phyloP scores from a whole-genome alignment of 2,329 filamentous ascomycete species.

The Ilyonectria mors-panacis region DNA sequence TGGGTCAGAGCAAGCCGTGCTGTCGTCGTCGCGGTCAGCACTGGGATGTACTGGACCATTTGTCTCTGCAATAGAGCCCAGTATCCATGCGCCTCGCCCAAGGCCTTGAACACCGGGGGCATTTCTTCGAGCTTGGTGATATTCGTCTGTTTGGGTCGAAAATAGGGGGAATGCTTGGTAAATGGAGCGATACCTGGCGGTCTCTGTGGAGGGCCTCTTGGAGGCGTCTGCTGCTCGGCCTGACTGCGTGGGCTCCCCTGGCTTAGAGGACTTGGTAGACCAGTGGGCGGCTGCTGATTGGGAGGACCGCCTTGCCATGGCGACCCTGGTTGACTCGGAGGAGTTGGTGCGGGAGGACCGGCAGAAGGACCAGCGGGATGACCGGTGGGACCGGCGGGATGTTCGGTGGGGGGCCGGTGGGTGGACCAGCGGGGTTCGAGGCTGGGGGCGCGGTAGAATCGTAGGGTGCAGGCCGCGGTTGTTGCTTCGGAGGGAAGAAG shows the following conservation, averaged over 20 bases:
- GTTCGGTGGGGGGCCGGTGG: conserved; percentile 26
- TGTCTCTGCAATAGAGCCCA: conserved; percentile 56
- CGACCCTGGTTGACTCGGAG: conserved; percentile 48
- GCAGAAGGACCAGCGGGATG: conserved; percentile 14
- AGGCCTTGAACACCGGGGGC: conserved; percentile 50
- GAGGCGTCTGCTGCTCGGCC: conserved; percentile 37
- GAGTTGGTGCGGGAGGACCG: conserved; percentile 35
- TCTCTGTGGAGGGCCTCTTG: conserved; percentile 36
- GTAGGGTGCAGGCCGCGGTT: conserved; percentile 16
- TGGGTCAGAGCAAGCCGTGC: conserved; percentile 50
- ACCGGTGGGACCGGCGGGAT: conserved; percentile 16
- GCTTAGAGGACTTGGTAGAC: conserved; percentile 54
- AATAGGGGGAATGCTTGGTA: conserved; percentile 56
- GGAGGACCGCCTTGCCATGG: conserved; percentile 38
- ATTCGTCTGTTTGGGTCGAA: conserved; percentile 49
- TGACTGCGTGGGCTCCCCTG: conserved; percentile 49
- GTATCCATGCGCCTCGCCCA: conserved; percentile 56
- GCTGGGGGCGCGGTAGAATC: conserved; percentile 17
- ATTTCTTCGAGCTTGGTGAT: conserved; percentile 53
- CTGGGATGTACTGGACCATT: conserved; percentile 55
- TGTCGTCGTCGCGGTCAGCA: conserved; percentile 52
- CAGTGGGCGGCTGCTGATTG: conserved; percentile 28
- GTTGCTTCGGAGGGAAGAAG: conserved; percentile 49
- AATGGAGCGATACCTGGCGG: conserved; percentile 55
- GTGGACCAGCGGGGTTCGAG: conserved; percentile 28